Percentiles rank a stretch among this genome's conserved stretches.
Conservation (phyloP, 2,329 filamentous ascomycete species). For the Penicillium hesseltinei region DNA sequence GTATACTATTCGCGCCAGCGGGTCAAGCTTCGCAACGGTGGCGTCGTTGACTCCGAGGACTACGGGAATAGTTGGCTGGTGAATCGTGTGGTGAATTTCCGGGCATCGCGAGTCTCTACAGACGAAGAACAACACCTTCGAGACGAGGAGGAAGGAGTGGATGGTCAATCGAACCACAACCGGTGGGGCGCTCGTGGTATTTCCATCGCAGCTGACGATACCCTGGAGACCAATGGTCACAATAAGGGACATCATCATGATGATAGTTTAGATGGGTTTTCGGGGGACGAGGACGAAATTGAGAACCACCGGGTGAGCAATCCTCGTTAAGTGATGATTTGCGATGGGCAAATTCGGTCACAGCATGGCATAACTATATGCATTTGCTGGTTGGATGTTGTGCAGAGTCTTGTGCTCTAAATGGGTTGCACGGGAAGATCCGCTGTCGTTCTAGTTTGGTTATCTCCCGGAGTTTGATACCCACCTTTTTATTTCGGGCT, state of each 20-base stretch:
- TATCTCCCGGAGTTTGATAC: not conserved
- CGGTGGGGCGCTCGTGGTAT: constrained; percentile 60
- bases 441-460: not conserved
- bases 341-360: not conserved
- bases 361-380: not conserved
- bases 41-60: constrained; percentile 87
- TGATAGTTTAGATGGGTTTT: constrained; percentile 11
- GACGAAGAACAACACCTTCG: constrained; percentile 42
- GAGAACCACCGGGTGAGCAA: constrained; percentile 4
- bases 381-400: not conserved
- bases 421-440: constrained; percentile 4
- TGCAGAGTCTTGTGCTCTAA: not conserved
- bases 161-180: constrained; percentile 35
- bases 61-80: constrained; percentile 82
- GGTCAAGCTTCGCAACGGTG: constrained; percentile 86
- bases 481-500: not conserved
- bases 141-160: constrained; percentile 30
- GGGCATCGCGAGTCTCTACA: constrained; percentile 28
- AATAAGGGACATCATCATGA: constrained; percentile 8
- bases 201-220: constrained; percentile 60
- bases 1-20: constrained; percentile 92
- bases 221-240: constrained; percentile 30
- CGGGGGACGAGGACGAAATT: constrained; percentile 8
- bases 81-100: constrained; percentile 67
- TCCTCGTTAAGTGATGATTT: not conserved